phyloP scores from a whole-genome alignment of 2,329 filamentous ascomycete species.

The Aspergillus latus region DNA sequence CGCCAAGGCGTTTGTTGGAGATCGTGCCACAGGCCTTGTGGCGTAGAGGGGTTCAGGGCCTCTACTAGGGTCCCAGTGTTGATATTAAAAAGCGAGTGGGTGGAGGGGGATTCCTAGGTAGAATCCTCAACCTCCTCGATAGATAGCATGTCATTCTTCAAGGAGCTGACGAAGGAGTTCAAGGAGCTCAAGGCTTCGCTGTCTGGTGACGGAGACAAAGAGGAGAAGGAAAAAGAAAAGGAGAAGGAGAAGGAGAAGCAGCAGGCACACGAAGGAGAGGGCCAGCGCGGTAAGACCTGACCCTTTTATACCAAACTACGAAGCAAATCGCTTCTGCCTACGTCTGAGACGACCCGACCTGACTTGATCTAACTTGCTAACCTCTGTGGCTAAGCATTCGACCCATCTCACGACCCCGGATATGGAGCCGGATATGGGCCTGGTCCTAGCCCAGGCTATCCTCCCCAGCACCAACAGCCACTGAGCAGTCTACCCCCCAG shows the following conservation, averaged over 20 bases:
- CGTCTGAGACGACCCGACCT: background rate
- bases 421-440: background rate
- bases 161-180: constrained; percentile 8
- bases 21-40: constrained; percentile 7
- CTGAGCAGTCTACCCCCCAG: background rate
- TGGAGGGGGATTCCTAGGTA: background rate
- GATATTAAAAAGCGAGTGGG: background rate
- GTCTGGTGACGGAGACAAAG: background rate
- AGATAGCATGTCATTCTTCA: constrained; percentile 4
- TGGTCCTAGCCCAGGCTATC: background rate
- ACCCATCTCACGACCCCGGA: background rate
- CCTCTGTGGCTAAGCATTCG: constrained; percentile 2
- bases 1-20: background rate
- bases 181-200: constrained; percentile 9
- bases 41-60: background rate
- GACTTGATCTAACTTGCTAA: background rate
- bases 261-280: background rate
- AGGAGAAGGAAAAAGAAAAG: constrained; percentile 1
- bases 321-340: background rate
- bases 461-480: background rate
- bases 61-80: background rate
- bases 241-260: background rate
- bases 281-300: background rate
- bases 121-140: background rate
- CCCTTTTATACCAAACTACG: background rate